These are phyloP conservation scores for Aspergillus novofumigatus DNA, from an alignment of 2,329 filamentous ascomycete genomes.

Conservation along the genomic window DNA sequence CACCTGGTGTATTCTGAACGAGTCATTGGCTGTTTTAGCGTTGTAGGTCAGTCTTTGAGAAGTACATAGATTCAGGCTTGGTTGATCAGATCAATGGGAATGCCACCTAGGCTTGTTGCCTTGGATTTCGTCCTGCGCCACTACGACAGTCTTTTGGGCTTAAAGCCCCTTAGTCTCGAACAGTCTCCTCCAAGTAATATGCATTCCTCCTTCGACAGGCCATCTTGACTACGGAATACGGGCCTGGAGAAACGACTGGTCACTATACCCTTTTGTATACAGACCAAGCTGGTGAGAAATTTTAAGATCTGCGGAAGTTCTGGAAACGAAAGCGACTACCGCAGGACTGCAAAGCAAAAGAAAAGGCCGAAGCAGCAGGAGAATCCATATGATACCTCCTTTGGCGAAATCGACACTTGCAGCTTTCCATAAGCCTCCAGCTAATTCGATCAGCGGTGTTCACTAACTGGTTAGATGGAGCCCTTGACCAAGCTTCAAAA, in stretches of 20 bases:
- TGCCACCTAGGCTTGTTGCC: background rate
- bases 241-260: no score
- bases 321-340: no score
- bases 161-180: no score
- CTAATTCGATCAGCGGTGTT: background rate
- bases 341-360: no score
- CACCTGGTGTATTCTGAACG: conserved; percentile 19
- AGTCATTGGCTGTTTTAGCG: background rate
- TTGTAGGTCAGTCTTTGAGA: background rate
- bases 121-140: no score
- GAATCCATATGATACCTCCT: background rate
- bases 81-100: background rate
- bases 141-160: no score
- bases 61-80: background rate
- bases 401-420: background rate
- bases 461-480: background rate
- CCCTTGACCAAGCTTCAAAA: background rate
- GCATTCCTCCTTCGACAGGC: no score
- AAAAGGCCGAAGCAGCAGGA: background rate
- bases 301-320: no score
- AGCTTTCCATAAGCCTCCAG: background rate
- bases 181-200: no score
- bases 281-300: no score
- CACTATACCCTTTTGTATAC: no score
- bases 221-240: no score